Conservation (phyloP, 345 rosid genomes). For the Eucalyptus regnans region DNA sequence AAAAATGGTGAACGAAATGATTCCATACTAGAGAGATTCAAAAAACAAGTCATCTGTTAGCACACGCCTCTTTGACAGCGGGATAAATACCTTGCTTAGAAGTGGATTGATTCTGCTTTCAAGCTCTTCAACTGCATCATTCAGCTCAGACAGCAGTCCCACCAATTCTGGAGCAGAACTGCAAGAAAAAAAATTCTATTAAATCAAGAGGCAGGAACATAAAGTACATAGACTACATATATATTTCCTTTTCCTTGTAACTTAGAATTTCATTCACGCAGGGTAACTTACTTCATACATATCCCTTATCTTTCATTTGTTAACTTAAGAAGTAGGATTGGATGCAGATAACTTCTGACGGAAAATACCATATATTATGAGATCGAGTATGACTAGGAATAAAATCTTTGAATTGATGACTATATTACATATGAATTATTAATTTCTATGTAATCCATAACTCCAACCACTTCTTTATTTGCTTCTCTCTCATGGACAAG, state of each 20-base stretch:
- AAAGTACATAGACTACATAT: neutral
- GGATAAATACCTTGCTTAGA: conserved; percentile 38
- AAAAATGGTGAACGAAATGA: neutral
- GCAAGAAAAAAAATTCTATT: neutral
- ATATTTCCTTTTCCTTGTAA: neutral
- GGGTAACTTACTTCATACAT: neutral
- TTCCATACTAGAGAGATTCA: neutral
- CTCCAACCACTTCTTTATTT: neutral
- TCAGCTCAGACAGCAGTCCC: conserved; percentile 77
- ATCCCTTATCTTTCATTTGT: neutral
- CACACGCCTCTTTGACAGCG: neutral
- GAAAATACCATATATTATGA: neutral
- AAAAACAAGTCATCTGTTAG: neutral
- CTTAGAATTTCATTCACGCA: neutral
- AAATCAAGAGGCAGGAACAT: neutral
- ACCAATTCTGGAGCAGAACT: conserved; percentile 95
- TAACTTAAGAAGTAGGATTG: neutral
- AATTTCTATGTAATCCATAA: neutral
- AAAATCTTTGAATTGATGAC: neutral
- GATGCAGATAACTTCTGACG: neutral
- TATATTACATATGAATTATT: neutral
- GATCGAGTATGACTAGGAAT: neutral
- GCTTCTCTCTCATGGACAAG: neutral
- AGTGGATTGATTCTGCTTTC: conserved; percentile 62
- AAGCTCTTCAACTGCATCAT: conserved; percentile 59